phyloP scores from a whole-genome alignment of 257 asterid species.

The Solanum rostratum region DNA sequence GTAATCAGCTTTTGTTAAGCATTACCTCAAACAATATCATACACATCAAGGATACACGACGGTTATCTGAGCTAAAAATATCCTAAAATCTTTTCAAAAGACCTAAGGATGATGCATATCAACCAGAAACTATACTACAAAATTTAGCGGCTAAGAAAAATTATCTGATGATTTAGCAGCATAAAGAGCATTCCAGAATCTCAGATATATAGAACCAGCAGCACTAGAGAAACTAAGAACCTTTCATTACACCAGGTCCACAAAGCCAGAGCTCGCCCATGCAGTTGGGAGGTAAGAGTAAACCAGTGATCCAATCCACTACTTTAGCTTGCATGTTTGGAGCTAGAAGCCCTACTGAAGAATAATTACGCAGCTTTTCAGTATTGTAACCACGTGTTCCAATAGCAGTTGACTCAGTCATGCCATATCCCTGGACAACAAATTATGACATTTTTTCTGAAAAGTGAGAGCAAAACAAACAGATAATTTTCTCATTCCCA shows the following conservation, averaged over 20 bases:
- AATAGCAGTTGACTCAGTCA: slow-evolving; percentile 74
- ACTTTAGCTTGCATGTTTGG: slow-evolving; percentile 68
- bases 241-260: slow-evolving; percentile 72
- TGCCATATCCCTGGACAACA: slow-evolving; percentile 66
- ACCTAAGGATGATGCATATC: not conserved
- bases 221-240: slow-evolving; percentile 15
- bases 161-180: not conserved
- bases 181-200: not conserved
- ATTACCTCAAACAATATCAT: not conserved
- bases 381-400: slow-evolving; percentile 67
- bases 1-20: not conserved
- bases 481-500: not conserved
- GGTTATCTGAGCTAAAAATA: not conserved
- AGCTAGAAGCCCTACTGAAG: slow-evolving; percentile 61
- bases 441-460: not conserved
- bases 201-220: not conserved
- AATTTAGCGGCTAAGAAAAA: not conserved
- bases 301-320: slow-evolving; percentile 53
- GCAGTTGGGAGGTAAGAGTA: slow-evolving; percentile 50
- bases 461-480: not conserved
- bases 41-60: not conserved
- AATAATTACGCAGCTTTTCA: slow-evolving; percentile 19
- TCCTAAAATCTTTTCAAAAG: not conserved
- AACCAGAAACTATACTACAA: not conserved
- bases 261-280: slow-evolving; percentile 83